Evolutionary conservation across 1,139 yeast genomes (phyloP).

Genomic region (Saccharomycopsis hybrid): DNA sequence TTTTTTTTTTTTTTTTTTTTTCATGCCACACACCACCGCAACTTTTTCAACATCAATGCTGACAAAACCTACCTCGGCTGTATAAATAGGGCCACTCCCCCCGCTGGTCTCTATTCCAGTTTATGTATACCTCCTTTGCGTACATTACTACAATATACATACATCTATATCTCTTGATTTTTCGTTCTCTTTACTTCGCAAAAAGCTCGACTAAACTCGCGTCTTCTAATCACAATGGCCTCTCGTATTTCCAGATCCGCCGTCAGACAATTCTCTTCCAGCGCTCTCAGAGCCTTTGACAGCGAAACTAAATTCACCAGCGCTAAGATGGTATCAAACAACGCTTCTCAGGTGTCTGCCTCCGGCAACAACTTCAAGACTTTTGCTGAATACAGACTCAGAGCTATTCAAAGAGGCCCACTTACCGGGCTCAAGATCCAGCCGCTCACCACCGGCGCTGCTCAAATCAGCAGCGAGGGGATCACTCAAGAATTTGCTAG

Average conservation of each 20-base stretch:
- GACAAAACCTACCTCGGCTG: too few species aligned
- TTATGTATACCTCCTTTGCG: too few species aligned
- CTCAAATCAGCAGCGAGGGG: not conserved
- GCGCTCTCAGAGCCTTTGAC: constrained; percentile 1
- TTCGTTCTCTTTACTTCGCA: not conserved
- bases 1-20: too few species aligned
- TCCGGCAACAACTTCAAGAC: constrained; percentile 9
- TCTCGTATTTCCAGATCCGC: not conserved
- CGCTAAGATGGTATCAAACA: not conserved
- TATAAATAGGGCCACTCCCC: too few species aligned
- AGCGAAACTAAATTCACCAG: constrained; percentile 1
- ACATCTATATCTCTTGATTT: not conserved
- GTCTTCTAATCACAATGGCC: not conserved
- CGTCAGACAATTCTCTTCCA: not conserved
- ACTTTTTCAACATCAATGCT: too few species aligned
- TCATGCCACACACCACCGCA: too few species aligned
- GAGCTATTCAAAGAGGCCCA: constrained; percentile 14
- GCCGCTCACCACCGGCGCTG: not conserved
- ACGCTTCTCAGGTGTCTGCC: not conserved
- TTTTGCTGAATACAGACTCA: constrained; percentile 17
- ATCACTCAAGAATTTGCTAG: constrained; percentile 1
- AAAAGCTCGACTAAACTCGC: not conserved
- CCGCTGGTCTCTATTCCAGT: too few species aligned
- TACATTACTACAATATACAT: too few species aligned
- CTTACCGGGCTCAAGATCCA: constrained; percentile 4